Conservation (phyloP, 2,329 filamentous ascomycete genomes). For the Trichoderma citrinoviride region DNA sequence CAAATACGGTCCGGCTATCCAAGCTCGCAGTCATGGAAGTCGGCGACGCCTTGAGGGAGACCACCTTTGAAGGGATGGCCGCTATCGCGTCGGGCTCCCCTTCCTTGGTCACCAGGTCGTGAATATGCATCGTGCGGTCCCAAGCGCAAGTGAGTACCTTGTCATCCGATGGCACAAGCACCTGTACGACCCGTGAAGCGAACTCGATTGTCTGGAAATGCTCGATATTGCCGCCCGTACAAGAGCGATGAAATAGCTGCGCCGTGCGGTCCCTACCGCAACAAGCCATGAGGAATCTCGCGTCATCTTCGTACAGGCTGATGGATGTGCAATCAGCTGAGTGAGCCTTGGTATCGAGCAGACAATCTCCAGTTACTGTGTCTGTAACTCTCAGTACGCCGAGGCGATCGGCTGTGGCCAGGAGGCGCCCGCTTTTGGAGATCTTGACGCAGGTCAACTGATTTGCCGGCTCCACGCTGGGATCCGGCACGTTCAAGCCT, state of each 20-base stretch:
- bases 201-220: slow-evolving; percentile 94
- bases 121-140: slow-evolving; percentile 81
- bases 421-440: slow-evolving; percentile 59
- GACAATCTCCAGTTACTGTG: slow-evolving; percentile 56
- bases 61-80: slow-evolving; percentile 72
- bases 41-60: slow-evolving; percentile 82
- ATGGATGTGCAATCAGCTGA: slow-evolving; percentile 81
- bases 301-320: slow-evolving; percentile 62
- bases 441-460: slow-evolving; percentile 60
- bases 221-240: slow-evolving; percentile 58
- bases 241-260: slow-evolving; percentile 72
- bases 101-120: slow-evolving; percentile 72
- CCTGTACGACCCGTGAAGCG: slow-evolving; percentile 75
- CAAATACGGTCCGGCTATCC: slow-evolving; percentile 57
- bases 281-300: slow-evolving; percentile 69
- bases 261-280: slow-evolving; percentile 88
- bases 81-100: slow-evolving; percentile 63
- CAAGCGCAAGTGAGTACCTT: slow-evolving; percentile 81
- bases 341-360: slow-evolving; percentile 80
- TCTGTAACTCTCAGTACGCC: slow-evolving; percentile 77
- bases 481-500: slow-evolving; percentile 62
- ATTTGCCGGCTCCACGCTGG: slow-evolving; percentile 54
- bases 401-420: slow-evolving; percentile 82
- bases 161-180: slow-evolving; percentile 70
- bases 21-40: slow-evolving; percentile 74